These are phyloP conservation scores for Cucurbita moschata DNA, from an alignment of 306 rosid genomes.

Conservation along the genomic window DNA sequence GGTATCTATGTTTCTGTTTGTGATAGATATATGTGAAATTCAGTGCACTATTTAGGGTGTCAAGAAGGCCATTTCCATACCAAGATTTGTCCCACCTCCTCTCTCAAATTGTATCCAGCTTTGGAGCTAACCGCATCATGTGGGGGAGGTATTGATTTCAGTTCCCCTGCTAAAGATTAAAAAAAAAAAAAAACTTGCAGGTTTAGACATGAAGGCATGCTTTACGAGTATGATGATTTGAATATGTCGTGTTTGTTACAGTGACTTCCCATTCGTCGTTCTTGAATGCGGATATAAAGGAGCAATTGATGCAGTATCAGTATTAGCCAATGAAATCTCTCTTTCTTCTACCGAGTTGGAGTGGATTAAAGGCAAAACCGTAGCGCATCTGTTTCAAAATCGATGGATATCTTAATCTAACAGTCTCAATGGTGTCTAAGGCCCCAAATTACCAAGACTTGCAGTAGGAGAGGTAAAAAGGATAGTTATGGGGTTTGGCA, in stretches of 20 bases:
- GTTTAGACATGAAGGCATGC: not conserved
- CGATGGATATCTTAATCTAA: slow-evolving; percentile 9
- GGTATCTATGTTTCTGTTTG: not conserved
- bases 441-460: too few relatives aligned
- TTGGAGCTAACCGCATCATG: slow-evolving; percentile 71
- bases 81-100: slow-evolving; percentile 37
- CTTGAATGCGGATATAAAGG: slow-evolving; percentile 72
- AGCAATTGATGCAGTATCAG: slow-evolving; percentile 48
- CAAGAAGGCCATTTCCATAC: slow-evolving; percentile 58
- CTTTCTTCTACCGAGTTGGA: slow-evolving; percentile 49
- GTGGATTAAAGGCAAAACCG: slow-evolving; percentile 68
- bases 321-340: slow-evolving; percentile 27
- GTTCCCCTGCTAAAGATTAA: not conserved
- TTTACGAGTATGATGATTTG: not conserved
- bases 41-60: slow-evolving; percentile 80
- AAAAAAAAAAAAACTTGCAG: not conserved
- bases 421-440: not conserved
- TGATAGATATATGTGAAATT: slow-evolving; percentile 66
- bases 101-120: slow-evolving; percentile 47
- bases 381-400: slow-evolving; percentile 36
- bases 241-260: slow-evolving; percentile 15
- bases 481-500: too few relatives aligned
- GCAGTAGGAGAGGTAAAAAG: too few relatives aligned
- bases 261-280: slow-evolving; percentile 74
- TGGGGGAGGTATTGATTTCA: slow-evolving; percentile 60